Evolutionary conservation across 1,139 yeast genomes (phyloP), one percentile per base, ranked within the genome.

Genomic region (Candida tetrigidarum): DNA sequence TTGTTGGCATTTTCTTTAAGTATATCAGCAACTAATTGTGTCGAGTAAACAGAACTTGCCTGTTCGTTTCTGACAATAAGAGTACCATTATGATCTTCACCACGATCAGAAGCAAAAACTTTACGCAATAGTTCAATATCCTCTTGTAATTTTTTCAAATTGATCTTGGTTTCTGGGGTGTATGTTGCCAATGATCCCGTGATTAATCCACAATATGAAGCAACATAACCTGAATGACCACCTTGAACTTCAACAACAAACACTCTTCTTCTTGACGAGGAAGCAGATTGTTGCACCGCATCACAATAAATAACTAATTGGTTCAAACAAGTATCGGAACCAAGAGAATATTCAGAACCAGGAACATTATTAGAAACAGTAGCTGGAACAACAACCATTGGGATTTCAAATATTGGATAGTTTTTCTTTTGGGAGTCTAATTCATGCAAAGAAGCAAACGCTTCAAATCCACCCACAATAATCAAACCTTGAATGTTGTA

Each of bases 211-310:
- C 92, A 86, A 62, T 80, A 83, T 1, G 96, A 83, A 10, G 98
- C 97, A 58, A 93, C 83, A 65, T 82, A 93, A 26, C 99, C 99
- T 7, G 96, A 86, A 67, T 90, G 86, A 45, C 98, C 99, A 57
- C 99, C 99, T 74, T 93, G 98, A 28, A 89, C 96, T 60, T 93
- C 99, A 50, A 93, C 96, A 23, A 93, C 97, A 63, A 93, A 93
- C 5, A 89, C 96, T 61, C 99, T 81, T 57, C 95, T 88, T 71
- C 99, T 83, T 3, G 97, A 86, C 18, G 98, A 90, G 16, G 97
- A 84, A 3, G 99, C 98, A 39, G 93, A 83, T 71, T 91, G 98
- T 69, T 92, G 91, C 54, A 93, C 88, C 23, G 90, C 91, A 66
- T 93, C 99, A 75, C 98, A 92, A 72, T 93, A 93, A 47, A 84